phyloP scores from a whole-genome alignment of 1,284 basidiomycete genomes.

The Melampsora americana region DNA sequence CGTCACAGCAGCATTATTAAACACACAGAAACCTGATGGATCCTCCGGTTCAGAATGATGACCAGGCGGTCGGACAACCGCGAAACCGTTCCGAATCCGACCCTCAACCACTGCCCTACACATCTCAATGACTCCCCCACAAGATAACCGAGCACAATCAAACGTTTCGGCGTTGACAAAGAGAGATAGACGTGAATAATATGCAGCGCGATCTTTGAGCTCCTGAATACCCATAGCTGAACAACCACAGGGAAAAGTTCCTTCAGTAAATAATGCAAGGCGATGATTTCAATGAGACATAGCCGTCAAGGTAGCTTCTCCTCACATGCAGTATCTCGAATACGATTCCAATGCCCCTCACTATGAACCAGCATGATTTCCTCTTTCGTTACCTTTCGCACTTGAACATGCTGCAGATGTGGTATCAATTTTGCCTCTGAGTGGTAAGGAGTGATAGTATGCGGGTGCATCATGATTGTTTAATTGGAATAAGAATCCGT shows the following conservation, averaged over 20 bases:
- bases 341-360: slow-evolving; percentile 83
- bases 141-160: slow-evolving; percentile 77
- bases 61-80: slow-evolving; percentile 92
- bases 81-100: slow-evolving; percentile 80
- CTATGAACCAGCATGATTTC: slow-evolving; percentile 87
- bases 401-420: slow-evolving; percentile 74
- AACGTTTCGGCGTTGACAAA: slow-evolving; percentile 87
- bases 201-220: slow-evolving; percentile 67
- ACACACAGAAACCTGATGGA: slow-evolving; percentile 99
- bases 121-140: slow-evolving; percentile 90
- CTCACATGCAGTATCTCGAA: slow-evolving; percentile 57
- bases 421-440: slow-evolving; percentile 61
- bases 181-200: slow-evolving; percentile 83
- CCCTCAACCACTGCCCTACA: slow-evolving; percentile 78
- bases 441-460: background rate
- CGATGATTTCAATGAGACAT: slow-evolving; percentile 25
- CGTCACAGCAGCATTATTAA: slow-evolving; percentile 96
- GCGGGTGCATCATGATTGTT: background rate
- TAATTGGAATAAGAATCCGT: background rate
- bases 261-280: background rate
- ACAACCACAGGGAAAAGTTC: background rate
- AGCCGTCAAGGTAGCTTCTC: slow-evolving; percentile 59
- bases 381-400: slow-evolving; percentile 68
- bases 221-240: slow-evolving; percentile 70
- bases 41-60: slow-evolving; percentile 98